These are phyloP conservation scores for Fusarium paranaense DNA, from an alignment of 2,329 filamentous ascomycete species.

Conservation along the genomic window DNA sequence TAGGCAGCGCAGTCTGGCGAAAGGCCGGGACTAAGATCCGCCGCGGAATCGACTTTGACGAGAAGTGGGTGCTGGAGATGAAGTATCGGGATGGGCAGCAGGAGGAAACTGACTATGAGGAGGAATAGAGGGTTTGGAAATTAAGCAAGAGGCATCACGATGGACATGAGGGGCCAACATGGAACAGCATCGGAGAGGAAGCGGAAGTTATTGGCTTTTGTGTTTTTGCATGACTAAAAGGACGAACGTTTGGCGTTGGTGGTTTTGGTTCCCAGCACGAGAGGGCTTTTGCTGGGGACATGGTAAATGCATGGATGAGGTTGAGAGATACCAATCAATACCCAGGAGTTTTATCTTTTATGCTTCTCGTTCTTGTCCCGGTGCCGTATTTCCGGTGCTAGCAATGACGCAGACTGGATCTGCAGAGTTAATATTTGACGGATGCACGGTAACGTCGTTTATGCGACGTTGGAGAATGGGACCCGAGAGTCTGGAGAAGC, in stretches of 20 bases:
- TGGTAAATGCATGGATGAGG: slow-evolving; percentile 29
- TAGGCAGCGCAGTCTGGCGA: slow-evolving; percentile 85
- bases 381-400: background rate
- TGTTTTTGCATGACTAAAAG: slow-evolving; percentile 22
- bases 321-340: slow-evolving; percentile 39
- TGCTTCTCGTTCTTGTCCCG: background rate
- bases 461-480: background rate
- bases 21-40: slow-evolving; percentile 85
- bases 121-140: slow-evolving; percentile 22
- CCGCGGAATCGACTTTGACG: slow-evolving; percentile 88
- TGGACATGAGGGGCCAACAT: background rate
- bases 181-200: slow-evolving; percentile 1
- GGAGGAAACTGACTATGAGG: slow-evolving; percentile 44
- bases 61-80: slow-evolving; percentile 85
- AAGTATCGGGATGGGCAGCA: slow-evolving; percentile 56
- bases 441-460: slow-evolving; percentile 2
- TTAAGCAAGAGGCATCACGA: background rate
- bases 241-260: slow-evolving; percentile 29
- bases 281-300: slow-evolving; percentile 16
- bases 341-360: slow-evolving; percentile 37
- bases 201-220: slow-evolving; percentile 12
- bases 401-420: background rate
- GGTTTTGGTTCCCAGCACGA: slow-evolving; percentile 20
- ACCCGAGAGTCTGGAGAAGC: slow-evolving; percentile 37
- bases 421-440: background rate